Evolutionary conservation across 306 rosid species (phyloP).

Genomic region (Vigna angularis): DNA sequence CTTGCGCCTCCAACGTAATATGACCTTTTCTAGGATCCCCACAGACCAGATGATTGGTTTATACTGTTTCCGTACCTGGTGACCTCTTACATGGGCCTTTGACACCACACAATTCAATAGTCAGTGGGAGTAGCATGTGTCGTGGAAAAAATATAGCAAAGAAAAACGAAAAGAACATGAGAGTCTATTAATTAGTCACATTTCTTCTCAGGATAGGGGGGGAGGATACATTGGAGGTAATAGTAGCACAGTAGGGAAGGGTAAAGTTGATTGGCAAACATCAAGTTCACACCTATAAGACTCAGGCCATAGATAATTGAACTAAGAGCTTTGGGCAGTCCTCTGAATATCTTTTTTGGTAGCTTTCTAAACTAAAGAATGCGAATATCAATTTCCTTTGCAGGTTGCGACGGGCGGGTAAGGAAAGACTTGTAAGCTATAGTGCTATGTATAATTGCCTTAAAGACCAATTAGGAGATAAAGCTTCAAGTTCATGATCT

Average conservation of each 20-base stretch:
- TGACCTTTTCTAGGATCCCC: constrained; percentile 85
- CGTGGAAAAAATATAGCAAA: background rate
- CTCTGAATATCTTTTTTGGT: constrained; percentile 10
- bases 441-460: constrained; percentile 7
- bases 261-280: constrained; percentile 11
- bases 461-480: background rate
- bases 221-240: background rate
- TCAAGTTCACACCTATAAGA: constrained; percentile 26
- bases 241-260: constrained; percentile 2
- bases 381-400: background rate
- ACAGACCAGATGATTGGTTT: constrained; percentile 82
- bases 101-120: constrained; percentile 42
- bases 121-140: constrained; percentile 43
- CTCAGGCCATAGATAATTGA: background rate
- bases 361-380: background rate
- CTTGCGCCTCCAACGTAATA: constrained; percentile 95
- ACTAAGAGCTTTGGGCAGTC: constrained; percentile 18
- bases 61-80: constrained; percentile 88
- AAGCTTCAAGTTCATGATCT: constrained; percentile 1
- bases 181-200: background rate
- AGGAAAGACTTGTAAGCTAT: background rate
- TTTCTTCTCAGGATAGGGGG: background rate
- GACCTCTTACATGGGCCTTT: constrained; percentile 96
- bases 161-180: background rate
- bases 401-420: constrained; percentile 7